phyloP scores from a whole-genome alignment of 768 basidiomycete genomes.

The Boletus speciosus region DNA sequence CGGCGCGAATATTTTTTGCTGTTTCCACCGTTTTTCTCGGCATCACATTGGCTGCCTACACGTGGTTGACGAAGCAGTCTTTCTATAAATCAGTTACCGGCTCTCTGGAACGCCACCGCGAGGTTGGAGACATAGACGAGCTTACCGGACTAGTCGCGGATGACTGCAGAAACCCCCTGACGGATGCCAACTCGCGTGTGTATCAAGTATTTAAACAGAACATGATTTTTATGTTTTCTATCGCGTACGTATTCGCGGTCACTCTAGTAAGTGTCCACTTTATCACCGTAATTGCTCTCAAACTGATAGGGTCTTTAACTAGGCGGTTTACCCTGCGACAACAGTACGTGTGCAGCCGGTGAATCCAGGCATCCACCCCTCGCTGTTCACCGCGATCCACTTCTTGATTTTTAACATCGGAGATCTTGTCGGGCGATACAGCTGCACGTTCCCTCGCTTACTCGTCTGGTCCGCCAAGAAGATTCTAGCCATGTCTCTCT shows the following conservation, averaged over 20 bases:
- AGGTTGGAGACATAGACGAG: conserved; percentile 25
- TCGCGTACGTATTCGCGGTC: conserved; percentile 71
- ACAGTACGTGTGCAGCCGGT: conserved; percentile 73
- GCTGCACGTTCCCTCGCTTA: conserved; percentile 62
- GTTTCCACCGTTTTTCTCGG: conserved; percentile 66
- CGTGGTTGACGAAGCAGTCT: conserved; percentile 55
- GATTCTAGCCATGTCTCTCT: conserved; percentile 59
- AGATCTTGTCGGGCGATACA: conserved; percentile 66
- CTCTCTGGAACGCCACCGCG: conserved; percentile 39
- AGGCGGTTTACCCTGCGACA: conserved; percentile 88
- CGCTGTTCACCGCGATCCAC: conserved; percentile 78
- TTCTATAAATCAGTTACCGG: conserved; percentile 54
- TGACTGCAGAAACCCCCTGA: conserved; percentile 20
- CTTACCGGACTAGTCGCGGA: conserved; percentile 36
- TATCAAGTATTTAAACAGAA: conserved; percentile 62
- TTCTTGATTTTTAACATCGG: conserved; percentile 75
- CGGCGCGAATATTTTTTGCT: conserved; percentile 72
- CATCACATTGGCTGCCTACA: conserved; percentile 49
- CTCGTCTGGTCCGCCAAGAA: conserved; percentile 66
- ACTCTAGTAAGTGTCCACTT: conserved; percentile 60
- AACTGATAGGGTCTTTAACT: conserved; percentile 3
- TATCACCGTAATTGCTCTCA: background rate
- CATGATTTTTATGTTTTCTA: conserved; percentile 63
- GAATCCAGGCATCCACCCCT: conserved; percentile 63
- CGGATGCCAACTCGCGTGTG: conserved; percentile 41